Percentiles rank a stretch among this genome's conserved stretches.
These are phyloP conservation scores for Lichtheimia hyalospora DNA, from an alignment of 371 early-diverging fungal genomes.

Conservation along the genomic window DNA sequence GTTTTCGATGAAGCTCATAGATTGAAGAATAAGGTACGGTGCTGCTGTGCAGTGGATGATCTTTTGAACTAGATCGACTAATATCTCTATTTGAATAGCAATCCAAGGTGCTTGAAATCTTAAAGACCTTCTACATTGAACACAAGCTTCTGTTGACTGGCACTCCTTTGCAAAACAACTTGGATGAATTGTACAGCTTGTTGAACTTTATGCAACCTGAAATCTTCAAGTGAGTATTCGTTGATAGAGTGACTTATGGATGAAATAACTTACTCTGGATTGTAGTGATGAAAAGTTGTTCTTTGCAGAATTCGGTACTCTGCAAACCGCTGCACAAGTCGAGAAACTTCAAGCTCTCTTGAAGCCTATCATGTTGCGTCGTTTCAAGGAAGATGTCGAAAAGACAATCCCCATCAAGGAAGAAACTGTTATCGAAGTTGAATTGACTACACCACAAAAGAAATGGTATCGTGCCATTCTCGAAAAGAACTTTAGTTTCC, in stretches of 20 bases:
- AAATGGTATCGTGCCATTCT: constrained; percentile 90
- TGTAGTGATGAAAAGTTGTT: constrained; percentile 69
- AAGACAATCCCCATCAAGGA: constrained; percentile 84
- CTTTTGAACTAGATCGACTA: too few species aligned
- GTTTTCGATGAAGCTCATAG: constrained; percentile 98
- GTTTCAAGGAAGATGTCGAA: constrained; percentile 88
- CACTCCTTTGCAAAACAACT: constrained; percentile 91
- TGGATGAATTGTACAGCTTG: constrained; percentile 91
- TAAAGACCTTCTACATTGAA: constrained; percentile 43
- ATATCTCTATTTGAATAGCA: constrained; percentile 9
- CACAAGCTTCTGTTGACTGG: constrained; percentile 50
- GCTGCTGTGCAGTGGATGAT: background rate
- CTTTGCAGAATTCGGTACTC: constrained; percentile 74
- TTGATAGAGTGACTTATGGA: background rate
- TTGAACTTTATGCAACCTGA: constrained; percentile 91
- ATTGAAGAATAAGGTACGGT: constrained; percentile 77
- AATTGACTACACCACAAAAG: constrained; percentile 82
- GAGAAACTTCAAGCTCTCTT: constrained; percentile 65
- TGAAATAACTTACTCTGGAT: background rate
- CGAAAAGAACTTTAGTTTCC: constrained; percentile 85
- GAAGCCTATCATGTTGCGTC: constrained; percentile 75
- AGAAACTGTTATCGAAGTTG: constrained; percentile 90
- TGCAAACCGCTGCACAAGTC: constrained; percentile 79
- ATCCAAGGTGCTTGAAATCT: constrained; percentile 49
- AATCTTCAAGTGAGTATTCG: constrained; percentile 33